Percentiles rank a stretch among this genome's conserved stretches.
These are phyloP conservation scores for Colletotrichum tofieldiae DNA, from an alignment of 2,329 filamentous ascomycete species.

Conservation along the genomic window DNA sequence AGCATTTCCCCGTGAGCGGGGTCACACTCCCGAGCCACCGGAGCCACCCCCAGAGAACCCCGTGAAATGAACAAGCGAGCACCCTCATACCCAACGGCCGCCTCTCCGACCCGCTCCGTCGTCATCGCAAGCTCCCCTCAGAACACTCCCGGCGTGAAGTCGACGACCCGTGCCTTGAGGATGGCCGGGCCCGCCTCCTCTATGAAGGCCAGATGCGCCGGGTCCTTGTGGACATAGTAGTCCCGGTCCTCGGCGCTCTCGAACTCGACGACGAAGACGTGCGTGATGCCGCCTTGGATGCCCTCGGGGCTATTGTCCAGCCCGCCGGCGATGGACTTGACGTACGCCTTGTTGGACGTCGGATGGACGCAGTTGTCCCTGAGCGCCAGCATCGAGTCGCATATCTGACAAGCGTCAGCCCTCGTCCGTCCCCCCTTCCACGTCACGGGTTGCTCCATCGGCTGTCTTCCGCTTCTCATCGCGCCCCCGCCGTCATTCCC, in stretches of 20 bases:
- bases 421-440: too few species aligned
- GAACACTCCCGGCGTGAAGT: slow-evolving; percentile 69
- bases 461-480: not conserved
- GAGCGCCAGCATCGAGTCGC: slow-evolving; percentile 61
- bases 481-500: not conserved
- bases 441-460: not conserved
- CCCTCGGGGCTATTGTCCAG: slow-evolving; percentile 75
- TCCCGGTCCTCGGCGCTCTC: slow-evolving; percentile 74
- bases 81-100: not conserved
- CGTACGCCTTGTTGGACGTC: slow-evolving; percentile 70
- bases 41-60: too few species aligned
- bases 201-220: slow-evolving; percentile 74
- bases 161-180: slow-evolving; percentile 70
- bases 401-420: slow-evolving; percentile 47
- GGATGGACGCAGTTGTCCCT: slow-evolving; percentile 75
- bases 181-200: slow-evolving; percentile 63
- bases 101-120: not conserved
- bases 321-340: slow-evolving; percentile 72
- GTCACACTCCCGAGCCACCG: too few species aligned
- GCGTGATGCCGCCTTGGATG: slow-evolving; percentile 73
- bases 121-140: not conserved
- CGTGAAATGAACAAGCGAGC: not conserved
- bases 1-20: too few species aligned
- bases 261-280: slow-evolving; percentile 80
- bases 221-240: slow-evolving; percentile 79